phyloP scores from a whole-genome alignment of 495 filamentous ascomycete genomes.

The Penicillium simplicissimum region DNA sequence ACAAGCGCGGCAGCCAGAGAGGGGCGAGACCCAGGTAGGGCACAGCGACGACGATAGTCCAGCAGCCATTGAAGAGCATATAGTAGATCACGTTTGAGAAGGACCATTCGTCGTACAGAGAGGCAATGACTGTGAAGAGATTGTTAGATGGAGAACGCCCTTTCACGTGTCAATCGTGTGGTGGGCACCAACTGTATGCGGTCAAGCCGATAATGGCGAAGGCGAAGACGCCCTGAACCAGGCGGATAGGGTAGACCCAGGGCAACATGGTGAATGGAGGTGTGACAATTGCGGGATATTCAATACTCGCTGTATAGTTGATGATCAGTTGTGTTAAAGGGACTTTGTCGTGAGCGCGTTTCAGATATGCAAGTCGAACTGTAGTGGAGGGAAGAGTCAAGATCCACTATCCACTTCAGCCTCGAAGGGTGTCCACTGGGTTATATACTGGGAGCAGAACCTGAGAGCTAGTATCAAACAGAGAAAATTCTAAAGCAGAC shows the following conservation, averaged over 20 bases:
- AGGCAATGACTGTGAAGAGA: constrained; percentile 20
- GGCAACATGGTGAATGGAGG: constrained; percentile 21
- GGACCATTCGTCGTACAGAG: constrained; percentile 33
- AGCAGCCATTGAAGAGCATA: constrained; percentile 67
- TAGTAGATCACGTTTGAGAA: constrained; percentile 51
- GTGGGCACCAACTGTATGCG: constrained; percentile 55
- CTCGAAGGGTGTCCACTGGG: constrained; percentile 10
- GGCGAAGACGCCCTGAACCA: constrained; percentile 58
- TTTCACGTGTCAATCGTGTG: not conserved
- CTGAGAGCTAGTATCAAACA: constrained; percentile 3
- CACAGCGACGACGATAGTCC: constrained; percentile 61
- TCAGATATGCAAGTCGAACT: not conserved
- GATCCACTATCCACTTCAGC: constrained; percentile 23
- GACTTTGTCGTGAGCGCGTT: not conserved
- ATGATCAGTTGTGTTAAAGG: not conserved
- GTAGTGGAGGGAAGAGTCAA: constrained; percentile 9
- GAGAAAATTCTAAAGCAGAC: constrained; percentile 2
- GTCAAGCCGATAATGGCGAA: constrained; percentile 65
- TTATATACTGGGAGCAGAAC: constrained; percentile 11
- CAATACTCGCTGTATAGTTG: not conserved
- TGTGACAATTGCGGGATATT: not conserved
- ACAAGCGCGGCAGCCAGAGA: constrained; percentile 50
- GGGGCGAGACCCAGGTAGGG: constrained; percentile 63
- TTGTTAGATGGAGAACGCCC: not conserved
- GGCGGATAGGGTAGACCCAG: constrained; percentile 53